Conservation (phyloP, 2,329 filamentous ascomycete species). For the Penicillium italicum region DNA sequence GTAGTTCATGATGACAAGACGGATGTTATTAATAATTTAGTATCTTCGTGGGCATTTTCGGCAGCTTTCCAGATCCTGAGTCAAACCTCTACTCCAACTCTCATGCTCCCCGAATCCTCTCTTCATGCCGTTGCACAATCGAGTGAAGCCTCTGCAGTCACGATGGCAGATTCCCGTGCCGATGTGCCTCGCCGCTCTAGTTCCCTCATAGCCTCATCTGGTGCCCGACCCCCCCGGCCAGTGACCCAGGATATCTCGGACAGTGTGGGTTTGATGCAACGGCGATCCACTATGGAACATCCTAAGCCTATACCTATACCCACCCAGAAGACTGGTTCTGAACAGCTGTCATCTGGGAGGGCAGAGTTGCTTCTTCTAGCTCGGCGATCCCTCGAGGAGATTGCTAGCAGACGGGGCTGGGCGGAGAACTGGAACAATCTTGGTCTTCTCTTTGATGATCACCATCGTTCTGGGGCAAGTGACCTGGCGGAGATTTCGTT, state of each 20-base stretch:
- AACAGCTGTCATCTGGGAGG: slow-evolving; percentile 76
- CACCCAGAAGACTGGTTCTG: slow-evolving; percentile 57
- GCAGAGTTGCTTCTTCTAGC: slow-evolving; percentile 80
- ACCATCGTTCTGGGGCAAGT: slow-evolving; percentile 24
- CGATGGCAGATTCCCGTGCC: slow-evolving; percentile 23
- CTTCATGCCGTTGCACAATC: slow-evolving; percentile 30
- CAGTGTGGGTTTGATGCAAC: slow-evolving; percentile 33
- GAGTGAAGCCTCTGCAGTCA: slow-evolving; percentile 19
- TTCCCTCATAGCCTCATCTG: slow-evolving; percentile 28
- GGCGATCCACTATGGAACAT: slow-evolving; percentile 44
- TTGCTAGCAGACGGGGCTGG: slow-evolving; percentile 72
- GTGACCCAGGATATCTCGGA: slow-evolving; percentile 34
- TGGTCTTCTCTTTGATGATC: slow-evolving; percentile 37
- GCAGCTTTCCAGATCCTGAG: slow-evolving; percentile 44
- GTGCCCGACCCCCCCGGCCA: slow-evolving; percentile 22
- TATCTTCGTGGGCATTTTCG: slow-evolving; percentile 47
- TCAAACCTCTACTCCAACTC: slow-evolving; percentile 37
- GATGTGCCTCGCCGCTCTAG: slow-evolving; percentile 41
- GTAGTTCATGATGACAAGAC: slow-evolving; percentile 34
- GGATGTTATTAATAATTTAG: slow-evolving; percentile 44
- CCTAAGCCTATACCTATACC: slow-evolving; percentile 42
- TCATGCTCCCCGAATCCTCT: slow-evolving; percentile 38
- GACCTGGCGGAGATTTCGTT: slow-evolving; percentile 37
- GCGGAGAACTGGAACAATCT: slow-evolving; percentile 68
- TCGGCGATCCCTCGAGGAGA: slow-evolving; percentile 70